A percentile compares a stretch with the other conserved stretches of the same genome.
phyloP scores from a whole-genome alignment of 2,329 filamentous ascomycete genomes.

The Ophiostoma angusticollis region DNA sequence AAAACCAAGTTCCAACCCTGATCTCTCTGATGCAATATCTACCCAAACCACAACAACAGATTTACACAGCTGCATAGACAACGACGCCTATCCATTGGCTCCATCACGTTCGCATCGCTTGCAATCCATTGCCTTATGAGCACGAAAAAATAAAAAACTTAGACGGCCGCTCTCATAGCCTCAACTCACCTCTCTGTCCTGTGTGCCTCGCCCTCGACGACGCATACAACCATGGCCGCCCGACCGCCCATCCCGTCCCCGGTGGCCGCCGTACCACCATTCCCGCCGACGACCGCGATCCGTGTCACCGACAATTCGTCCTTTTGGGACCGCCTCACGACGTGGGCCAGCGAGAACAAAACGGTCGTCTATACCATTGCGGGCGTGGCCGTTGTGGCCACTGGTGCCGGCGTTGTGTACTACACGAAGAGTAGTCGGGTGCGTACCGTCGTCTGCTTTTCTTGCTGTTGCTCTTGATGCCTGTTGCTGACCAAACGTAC shows the following conservation, averaged over 20 bases:
- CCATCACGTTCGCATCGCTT: too few species aligned
- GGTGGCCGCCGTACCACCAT: slow-evolving; percentile 21
- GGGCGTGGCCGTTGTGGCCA: slow-evolving; percentile 82
- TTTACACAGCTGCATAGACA: not conserved
- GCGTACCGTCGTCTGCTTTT: slow-evolving; percentile 19
- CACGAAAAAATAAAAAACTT: not conserved
- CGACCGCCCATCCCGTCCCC: slow-evolving; percentile 20
- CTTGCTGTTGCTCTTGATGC: not conserved
- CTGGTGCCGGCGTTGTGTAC: slow-evolving; percentile 84
- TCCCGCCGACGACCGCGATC: slow-evolving; percentile 26
- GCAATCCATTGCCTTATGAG: not conserved
- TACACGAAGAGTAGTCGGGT: slow-evolving; percentile 58
- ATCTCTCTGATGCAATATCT: slow-evolving; percentile 1
- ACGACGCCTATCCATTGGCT: not conserved
- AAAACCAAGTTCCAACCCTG: not conserved
- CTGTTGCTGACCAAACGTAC: not conserved
- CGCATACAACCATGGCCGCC: slow-evolving; percentile 24
- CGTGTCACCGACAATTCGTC: slow-evolving; percentile 48
- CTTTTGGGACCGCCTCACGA: slow-evolving; percentile 79
- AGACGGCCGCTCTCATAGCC: not conserved
- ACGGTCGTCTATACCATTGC: slow-evolving; percentile 91
- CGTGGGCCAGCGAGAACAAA: slow-evolving; percentile 93
- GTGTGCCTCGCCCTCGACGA: not conserved
- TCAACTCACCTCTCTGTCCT: not conserved
- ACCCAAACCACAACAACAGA: not conserved